phyloP scores from a whole-genome alignment of 768 basidiomycete genomes.

The Coprinopsis strossmayeri region DNA sequence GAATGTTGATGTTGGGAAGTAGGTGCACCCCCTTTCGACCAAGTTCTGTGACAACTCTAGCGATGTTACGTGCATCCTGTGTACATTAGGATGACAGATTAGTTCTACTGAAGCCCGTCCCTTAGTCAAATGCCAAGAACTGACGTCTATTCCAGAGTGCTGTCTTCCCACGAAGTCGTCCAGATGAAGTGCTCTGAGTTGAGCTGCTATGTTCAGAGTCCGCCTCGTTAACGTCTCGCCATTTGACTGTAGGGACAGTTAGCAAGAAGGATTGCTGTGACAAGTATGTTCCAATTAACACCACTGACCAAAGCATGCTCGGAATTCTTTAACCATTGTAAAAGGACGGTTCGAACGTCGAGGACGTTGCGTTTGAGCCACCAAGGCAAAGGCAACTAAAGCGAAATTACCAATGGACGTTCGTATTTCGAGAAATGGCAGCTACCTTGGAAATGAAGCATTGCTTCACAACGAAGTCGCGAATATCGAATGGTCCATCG shows the following conservation, averaged over 20 bases:
- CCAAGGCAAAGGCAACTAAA: slow-evolving; percentile 56
- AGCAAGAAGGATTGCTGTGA: too few relatives aligned
- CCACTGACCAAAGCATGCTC: too few relatives aligned
- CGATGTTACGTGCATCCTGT: slow-evolving; percentile 90
- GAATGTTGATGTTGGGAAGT: slow-evolving; percentile 66
- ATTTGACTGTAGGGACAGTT: too few relatives aligned
- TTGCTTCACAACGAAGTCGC: slow-evolving; percentile 85
- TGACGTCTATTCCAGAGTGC: slow-evolving; percentile 54
- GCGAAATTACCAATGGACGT: slow-evolving; percentile 1
- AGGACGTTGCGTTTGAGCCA: slow-evolving; percentile 73
- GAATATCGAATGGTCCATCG: slow-evolving; percentile 78
- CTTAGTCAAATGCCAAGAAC: not conserved
- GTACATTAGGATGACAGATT: too few relatives aligned
- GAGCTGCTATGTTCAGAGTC: slow-evolving; percentile 63
- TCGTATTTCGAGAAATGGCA: not conserved
- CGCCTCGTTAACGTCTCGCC: slow-evolving; percentile 22
- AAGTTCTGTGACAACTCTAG: slow-evolving; percentile 76
- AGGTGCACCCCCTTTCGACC: slow-evolving; percentile 60
- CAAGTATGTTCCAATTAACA: too few relatives aligned
- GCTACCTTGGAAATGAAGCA: slow-evolving; percentile 77
- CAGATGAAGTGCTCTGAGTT: slow-evolving; percentile 67
- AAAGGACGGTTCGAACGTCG: slow-evolving; percentile 63
- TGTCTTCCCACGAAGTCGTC: slow-evolving; percentile 74
- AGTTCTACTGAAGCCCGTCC: too few relatives aligned
- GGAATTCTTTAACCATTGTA: slow-evolving; percentile 13